These are phyloP conservation scores for Tarenaya hassleriana DNA, from an alignment of 345 rosid species.

Conservation along the genomic window DNA sequence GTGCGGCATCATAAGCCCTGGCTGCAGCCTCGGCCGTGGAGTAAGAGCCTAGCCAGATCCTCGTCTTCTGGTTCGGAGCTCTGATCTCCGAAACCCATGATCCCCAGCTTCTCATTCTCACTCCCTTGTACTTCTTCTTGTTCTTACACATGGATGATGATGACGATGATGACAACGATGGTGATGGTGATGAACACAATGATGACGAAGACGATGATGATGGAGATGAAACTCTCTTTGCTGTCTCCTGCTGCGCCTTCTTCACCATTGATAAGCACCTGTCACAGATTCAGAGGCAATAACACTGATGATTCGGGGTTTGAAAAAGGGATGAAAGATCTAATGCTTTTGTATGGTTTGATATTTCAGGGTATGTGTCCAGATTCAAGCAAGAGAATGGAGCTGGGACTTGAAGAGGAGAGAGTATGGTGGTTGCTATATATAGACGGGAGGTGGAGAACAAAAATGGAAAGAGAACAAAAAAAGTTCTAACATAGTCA, in stretches of 20 bases:
- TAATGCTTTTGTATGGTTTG: slow-evolving; percentile 1
- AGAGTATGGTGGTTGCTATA: slow-evolving; percentile 20
- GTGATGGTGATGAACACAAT: slow-evolving; percentile 14
- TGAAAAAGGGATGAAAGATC: neutral
- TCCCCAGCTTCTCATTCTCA: slow-evolving; percentile 98
- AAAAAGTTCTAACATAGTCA: slow-evolving; percentile 23
- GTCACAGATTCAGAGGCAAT: neutral
- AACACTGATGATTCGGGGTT: neutral
- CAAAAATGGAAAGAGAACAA: slow-evolving; percentile 20
- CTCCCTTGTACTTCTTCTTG: slow-evolving; percentile 85
- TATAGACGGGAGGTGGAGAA: slow-evolving; percentile 22
- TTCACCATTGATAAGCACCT: slow-evolving; percentile 44
- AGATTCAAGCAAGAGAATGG: neutral
- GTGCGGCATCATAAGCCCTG: slow-evolving; percentile 97
- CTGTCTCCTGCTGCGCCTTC: slow-evolving; percentile 44
- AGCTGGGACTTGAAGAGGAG: slow-evolving; percentile 16
- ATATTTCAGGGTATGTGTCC: neutral
- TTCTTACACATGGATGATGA: slow-evolving; percentile 23
- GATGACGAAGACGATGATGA: slow-evolving; percentile 28
- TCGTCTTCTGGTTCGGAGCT: slow-evolving; percentile 90
- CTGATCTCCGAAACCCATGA: slow-evolving; percentile 98
- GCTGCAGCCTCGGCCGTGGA: slow-evolving; percentile 96
- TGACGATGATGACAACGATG: slow-evolving; percentile 25
- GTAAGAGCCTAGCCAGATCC: slow-evolving; percentile 97
- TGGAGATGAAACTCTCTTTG: slow-evolving; percentile 29